Conservation (phyloP, 2,329 filamentous ascomycete species). For the Colletotrichum chrysophilum region DNA sequence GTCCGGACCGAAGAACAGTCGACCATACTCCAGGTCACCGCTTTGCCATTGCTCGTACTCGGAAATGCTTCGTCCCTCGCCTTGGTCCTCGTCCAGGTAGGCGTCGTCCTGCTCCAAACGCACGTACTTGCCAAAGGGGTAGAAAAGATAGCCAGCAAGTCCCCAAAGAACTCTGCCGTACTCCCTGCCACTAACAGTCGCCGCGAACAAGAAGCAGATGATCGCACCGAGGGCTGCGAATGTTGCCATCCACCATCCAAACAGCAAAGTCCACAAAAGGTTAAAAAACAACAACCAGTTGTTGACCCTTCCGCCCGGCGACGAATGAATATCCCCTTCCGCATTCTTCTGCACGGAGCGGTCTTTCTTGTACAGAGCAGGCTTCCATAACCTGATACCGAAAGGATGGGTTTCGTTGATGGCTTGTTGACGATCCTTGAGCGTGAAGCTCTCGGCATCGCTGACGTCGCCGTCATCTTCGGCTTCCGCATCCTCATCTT, state of each 20-base stretch:
- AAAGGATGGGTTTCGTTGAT: slow-evolving; percentile 99
- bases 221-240: slow-evolving; percentile 77
- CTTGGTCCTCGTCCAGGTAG: slow-evolving; percentile 92
- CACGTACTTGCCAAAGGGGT: slow-evolving; percentile 96
- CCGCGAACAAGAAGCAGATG: slow-evolving; percentile 80
- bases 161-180: slow-evolving; percentile 89
- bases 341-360: slow-evolving; percentile 96
- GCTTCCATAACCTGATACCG: slow-evolving; percentile 98
- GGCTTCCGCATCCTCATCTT: slow-evolving; percentile 49
- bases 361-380: slow-evolving; percentile 96
- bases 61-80: slow-evolving; percentile 94
- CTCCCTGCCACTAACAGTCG: slow-evolving; percentile 78
- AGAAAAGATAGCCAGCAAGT: slow-evolving; percentile 85
- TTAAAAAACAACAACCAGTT: slow-evolving; percentile 89
- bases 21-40: slow-evolving; percentile 92
- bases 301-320: slow-evolving; percentile 86
- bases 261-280: slow-evolving; percentile 85
- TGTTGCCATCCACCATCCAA: slow-evolving; percentile 94
- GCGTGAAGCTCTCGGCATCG: slow-evolving; percentile 95
- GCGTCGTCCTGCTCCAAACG: slow-evolving; percentile 92
- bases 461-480: slow-evolving; percentile 76
- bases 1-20: slow-evolving; percentile 92
- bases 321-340: slow-evolving; percentile 95
- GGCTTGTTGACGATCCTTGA: slow-evolving; percentile 95
- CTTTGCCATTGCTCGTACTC: slow-evolving; percentile 99